Base-by-base conservation (phyloP, 495 filamentous ascomycete species). In the Trichoderma orchidacearum region DNA sequence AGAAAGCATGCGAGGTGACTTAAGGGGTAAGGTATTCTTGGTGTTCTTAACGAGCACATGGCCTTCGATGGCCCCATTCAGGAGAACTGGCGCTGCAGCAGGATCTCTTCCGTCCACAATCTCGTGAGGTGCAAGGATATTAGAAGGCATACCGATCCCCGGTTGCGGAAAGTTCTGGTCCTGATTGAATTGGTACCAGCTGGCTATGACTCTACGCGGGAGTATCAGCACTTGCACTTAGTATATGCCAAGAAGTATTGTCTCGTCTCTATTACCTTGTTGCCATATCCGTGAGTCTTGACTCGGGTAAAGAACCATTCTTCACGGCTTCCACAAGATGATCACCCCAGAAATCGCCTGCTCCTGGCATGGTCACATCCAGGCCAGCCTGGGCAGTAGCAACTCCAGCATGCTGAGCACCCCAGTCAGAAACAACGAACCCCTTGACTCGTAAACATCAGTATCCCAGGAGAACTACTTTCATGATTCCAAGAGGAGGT, bases 401-500 rank as follows among this genome's bases (percentile, higher is more conserved):
- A 0, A 77, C 71, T 7, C 79, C 82, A 0, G 73, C 72, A 56
- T 85, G 82, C 28, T 77, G 77, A 11, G 78, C 83, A 53, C 72
- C 71, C 82, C 83, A 87, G 64, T 88, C 85, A n/a, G 73, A 75
- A 55, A 85, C 74, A 15, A 88, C 78, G 58, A 79, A 84, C 4
- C 85, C 85, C 51, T 83, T 12, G n/a, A 31, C 23, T 51, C 25
- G 0, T n/a, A n/a, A n/a, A n/a, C n/a, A n/a, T n/a, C n/a, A 30
- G 0, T 1, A 8, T 48, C 13, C 3, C 5, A 11, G 23, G 7
- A 48, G 41, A 12, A n/a, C 21, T 17, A 23, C 21, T 23, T 6
- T 52, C 4, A 34, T 8, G 32, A 59, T 31, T 59, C 52, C 13
- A 23, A 56, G 6, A 41, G 3, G 35, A 11, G 29, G 23, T n/a